Conservation (phyloP, 2,329 filamentous ascomycete species). For the Arthrobotrys pseudoclavata region DNA sequence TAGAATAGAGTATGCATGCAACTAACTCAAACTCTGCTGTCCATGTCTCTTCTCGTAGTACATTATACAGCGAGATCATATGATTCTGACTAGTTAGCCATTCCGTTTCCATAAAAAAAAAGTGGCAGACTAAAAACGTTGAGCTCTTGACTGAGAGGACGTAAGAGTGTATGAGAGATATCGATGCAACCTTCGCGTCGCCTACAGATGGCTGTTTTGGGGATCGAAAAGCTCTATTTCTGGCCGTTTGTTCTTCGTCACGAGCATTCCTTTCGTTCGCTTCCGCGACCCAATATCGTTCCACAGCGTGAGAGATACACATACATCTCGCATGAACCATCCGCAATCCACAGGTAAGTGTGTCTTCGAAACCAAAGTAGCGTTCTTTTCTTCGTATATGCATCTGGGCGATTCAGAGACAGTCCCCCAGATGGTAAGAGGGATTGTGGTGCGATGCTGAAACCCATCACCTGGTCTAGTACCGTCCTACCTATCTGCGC, state of each 20-base stretch:
- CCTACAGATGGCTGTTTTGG: constrained; percentile 5
- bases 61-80: background rate
- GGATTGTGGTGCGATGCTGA: constrained; percentile 2
- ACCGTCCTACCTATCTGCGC: constrained; percentile 28
- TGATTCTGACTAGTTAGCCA: constrained; percentile 12
- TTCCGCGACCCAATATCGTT: constrained; percentile 28
- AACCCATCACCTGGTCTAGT: constrained; percentile 23
- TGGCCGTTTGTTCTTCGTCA: constrained; percentile 25
- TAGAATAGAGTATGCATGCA: background rate
- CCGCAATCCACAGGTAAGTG: constrained; percentile 17
- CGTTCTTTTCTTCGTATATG: constrained; percentile 6
- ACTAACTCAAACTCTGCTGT: constrained; percentile 3
- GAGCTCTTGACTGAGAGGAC: constrained; percentile 14
- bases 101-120: background rate
- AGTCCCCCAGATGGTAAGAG: background rate
- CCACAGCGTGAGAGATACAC: constrained; percentile 14
- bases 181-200: constrained; percentile 11
- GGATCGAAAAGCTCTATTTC: constrained; percentile 16
- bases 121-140: background rate
- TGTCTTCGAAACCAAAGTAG: constrained; percentile 4
- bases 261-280: constrained; percentile 27
- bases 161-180: background rate
- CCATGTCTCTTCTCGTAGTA: background rate
- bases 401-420: background rate
- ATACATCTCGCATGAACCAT: constrained; percentile 23